Percentiles rank a stretch among this genome's conserved stretches.
Evolutionary conservation across 176 grass and related monocot genomes (phyloP).

Genomic region (Triticum monococcum): DNA sequence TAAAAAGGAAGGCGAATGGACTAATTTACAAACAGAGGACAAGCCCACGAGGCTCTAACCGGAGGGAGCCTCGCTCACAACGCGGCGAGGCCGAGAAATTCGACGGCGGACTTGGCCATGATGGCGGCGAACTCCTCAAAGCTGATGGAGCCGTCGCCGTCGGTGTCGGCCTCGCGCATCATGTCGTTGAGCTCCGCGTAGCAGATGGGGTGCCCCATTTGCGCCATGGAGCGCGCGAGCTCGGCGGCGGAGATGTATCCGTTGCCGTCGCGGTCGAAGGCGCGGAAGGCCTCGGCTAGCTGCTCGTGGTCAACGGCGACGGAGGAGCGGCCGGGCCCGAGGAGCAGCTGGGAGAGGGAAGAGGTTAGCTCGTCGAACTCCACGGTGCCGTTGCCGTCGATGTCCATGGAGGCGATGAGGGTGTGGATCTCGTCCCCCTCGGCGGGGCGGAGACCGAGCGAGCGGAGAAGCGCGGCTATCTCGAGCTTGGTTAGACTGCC

Average conservation of each 20-base stretch:
- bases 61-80: constrained; percentile 26
- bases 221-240: constrained; percentile 62
- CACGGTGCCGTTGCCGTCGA: constrained; percentile 57
- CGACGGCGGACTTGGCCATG: constrained; percentile 64
- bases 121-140: constrained; percentile 60
- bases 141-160: constrained; percentile 62
- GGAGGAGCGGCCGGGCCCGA: constrained; percentile 41
- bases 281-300: constrained; percentile 59
- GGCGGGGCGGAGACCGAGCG: constrained; percentile 43
- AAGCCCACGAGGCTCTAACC: neutral
- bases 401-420: constrained; percentile 53
- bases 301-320: constrained; percentile 55
- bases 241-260: constrained; percentile 67
- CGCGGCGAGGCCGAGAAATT: constrained; percentile 60
- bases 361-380: constrained; percentile 58
- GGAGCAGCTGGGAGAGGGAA: constrained; percentile 52
- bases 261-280: constrained; percentile 65
- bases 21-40: neutral
- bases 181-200: constrained; percentile 59
- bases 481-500: constrained; percentile 58
- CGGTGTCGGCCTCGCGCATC: constrained; percentile 64
- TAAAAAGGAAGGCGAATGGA: neutral
- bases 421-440: constrained; percentile 54
- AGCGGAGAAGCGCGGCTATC: constrained; percentile 57
- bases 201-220: constrained; percentile 62